A percentile compares a stretch with the other conserved stretches of the same genome.
Conservation (phyloP, 2,329 filamentous ascomycete genomes). For the Aspergillus ochraceus region DNA sequence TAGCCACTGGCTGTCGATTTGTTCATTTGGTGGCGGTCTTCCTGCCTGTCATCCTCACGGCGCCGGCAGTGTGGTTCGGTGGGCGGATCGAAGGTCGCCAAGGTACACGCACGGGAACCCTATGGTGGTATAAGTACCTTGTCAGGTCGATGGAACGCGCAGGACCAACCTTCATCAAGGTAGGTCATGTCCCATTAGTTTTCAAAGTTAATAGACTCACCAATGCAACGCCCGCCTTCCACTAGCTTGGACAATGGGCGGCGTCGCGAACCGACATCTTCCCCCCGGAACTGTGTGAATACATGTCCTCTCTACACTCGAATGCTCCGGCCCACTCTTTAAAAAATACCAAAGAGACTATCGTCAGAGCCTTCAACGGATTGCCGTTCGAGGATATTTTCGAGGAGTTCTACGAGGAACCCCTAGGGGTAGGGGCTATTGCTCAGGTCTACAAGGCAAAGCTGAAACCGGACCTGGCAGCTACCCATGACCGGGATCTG, state of each 20-base stretch:
- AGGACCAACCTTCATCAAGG: constrained; percentile 96
- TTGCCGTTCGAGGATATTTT: constrained; percentile 87
- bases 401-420: constrained; percentile 87
- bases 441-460: constrained; percentile 98
- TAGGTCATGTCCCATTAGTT: constrained; percentile 32
- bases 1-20: constrained; percentile 85
- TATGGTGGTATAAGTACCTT: constrained; percentile 94
- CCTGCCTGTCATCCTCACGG: constrained; percentile 78
- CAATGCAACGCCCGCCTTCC: not conserved
- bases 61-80: constrained; percentile 82
- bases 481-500: constrained; percentile 59
- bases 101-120: constrained; percentile 74
- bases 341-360: constrained; percentile 72
- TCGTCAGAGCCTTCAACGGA: constrained; percentile 78
- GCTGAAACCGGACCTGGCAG: constrained; percentile 74
- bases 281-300: constrained; percentile 82
- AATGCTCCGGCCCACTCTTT: constrained; percentile 91
- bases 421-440: constrained; percentile 91
- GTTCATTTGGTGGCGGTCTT: constrained; percentile 85
- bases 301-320: constrained; percentile 94
- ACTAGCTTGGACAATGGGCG: constrained; percentile 91
- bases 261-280: constrained; percentile 96
- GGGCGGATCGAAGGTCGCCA: constrained; percentile 61
- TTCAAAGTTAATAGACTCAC: not conserved
- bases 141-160: constrained; percentile 88